Evolutionary conservation across 2,329 filamentous ascomycete genomes (phyloP).

Genomic region (Talaromyces atroroseus): DNA sequence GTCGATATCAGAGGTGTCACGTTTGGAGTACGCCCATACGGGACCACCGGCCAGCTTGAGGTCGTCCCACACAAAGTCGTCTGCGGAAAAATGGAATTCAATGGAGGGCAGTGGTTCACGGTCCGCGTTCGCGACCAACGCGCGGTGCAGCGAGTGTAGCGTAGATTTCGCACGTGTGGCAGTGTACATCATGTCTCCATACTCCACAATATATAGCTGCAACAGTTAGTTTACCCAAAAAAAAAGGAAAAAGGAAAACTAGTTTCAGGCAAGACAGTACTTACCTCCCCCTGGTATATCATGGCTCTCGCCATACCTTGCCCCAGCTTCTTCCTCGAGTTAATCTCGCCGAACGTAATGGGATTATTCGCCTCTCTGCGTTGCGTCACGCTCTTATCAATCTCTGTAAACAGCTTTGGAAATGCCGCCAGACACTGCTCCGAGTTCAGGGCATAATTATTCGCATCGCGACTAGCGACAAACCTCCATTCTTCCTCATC

Average conservation of each 20-base stretch:
- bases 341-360: constrained; percentile 31
- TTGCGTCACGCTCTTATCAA: constrained; percentile 27
- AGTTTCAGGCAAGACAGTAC: constrained; percentile 12
- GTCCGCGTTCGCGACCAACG: constrained; percentile 37
- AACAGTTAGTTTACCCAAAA: neutral
- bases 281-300: constrained; percentile 32
- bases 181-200: constrained; percentile 28
- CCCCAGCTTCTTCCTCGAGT: constrained; percentile 24
- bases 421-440: constrained; percentile 37
- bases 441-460: constrained; percentile 33
- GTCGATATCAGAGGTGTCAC: constrained; percentile 25
- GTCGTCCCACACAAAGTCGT: constrained; percentile 36
- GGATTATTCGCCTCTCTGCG: constrained; percentile 19
- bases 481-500: constrained; percentile 28
- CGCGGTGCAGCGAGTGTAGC: constrained; percentile 45
- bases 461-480: constrained; percentile 26
- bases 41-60: constrained; percentile 15
- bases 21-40: constrained; percentile 34
- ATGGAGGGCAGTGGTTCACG: constrained; percentile 41
- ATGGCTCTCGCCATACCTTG: constrained; percentile 35
- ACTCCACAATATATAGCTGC: constrained; percentile 35
- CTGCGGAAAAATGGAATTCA: constrained; percentile 46
- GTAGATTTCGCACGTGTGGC: constrained; percentile 38
- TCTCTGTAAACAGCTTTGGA: constrained; percentile 34
- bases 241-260: neutral